Evolutionary conservation across 352 stramenopile species (phyloP).

Genomic region (Globisporangium cederbergense): DNA sequence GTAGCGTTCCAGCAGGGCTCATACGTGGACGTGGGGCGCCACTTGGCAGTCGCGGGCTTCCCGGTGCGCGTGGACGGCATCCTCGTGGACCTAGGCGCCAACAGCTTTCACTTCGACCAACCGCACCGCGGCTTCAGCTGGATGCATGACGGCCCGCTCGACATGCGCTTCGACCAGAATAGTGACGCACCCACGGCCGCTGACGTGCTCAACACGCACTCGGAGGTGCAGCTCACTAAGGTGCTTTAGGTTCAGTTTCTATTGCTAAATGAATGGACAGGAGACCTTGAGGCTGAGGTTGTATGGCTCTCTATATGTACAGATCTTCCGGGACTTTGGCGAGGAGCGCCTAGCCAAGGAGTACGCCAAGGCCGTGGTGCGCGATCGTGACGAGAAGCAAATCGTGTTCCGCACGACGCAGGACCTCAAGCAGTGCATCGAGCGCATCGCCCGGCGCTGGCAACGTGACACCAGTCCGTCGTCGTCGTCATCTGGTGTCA

Average conservation of each 20-base stretch:
- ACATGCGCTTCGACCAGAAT: conserved; percentile 78
- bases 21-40: conserved; percentile 45
- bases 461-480: conserved; percentile 16
- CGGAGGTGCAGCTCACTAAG: conserved; percentile 69
- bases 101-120: conserved; percentile 82
- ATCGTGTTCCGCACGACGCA: conserved; percentile 57
- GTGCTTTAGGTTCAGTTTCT: conserved; percentile 1
- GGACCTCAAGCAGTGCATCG: conserved; percentile 68
- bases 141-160: conserved; percentile 64
- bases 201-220: conserved; percentile 64
- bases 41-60: conserved; percentile 41
- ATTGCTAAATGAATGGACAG: neutral
- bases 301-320: neutral
- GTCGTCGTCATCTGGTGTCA: neutral
- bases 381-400: conserved; percentile 46
- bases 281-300: neutral
- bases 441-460: conserved; percentile 75
- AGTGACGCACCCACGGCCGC: conserved; percentile 36
- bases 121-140: conserved; percentile 68
- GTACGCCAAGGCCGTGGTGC: conserved; percentile 76
- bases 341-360: conserved; percentile 77
- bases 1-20: conserved; percentile 59
- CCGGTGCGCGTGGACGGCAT: conserved; percentile 54
- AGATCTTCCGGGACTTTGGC: conserved; percentile 69
- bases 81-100: conserved; percentile 75